phyloP scores from a whole-genome alignment of 75 land plant species.

The Pinus albicaulis region DNA sequence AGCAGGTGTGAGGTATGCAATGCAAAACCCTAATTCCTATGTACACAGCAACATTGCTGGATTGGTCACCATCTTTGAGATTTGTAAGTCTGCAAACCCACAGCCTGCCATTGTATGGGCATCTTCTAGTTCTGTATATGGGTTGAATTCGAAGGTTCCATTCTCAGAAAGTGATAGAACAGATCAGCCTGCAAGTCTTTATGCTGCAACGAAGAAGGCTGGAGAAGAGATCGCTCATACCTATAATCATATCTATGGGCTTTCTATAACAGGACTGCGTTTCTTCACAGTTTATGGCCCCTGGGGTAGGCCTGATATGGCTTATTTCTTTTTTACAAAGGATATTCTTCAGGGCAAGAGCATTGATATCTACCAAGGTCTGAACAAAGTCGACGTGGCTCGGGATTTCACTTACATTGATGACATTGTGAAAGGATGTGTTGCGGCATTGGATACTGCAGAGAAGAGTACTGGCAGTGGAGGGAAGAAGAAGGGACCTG shows the following conservation, averaged over 20 bases:
- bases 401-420: constrained; percentile 65
- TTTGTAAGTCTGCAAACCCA: constrained; percentile 60
- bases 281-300: constrained; percentile 70
- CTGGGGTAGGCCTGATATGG: constrained; percentile 75
- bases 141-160: constrained; percentile 66
- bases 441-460: constrained; percentile 55
- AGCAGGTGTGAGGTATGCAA: constrained; percentile 74
- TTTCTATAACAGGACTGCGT: constrained; percentile 58
- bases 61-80: constrained; percentile 53
- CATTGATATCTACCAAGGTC: constrained; percentile 43
- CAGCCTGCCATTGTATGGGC: constrained; percentile 84
- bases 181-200: constrained; percentile 79
- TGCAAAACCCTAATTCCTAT: constrained; percentile 69
- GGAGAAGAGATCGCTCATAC: constrained; percentile 36
- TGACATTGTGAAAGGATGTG: constrained; percentile 63
- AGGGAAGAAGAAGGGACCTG: constrained; percentile 60
- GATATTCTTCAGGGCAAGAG: constrained; percentile 54
- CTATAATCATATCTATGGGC: constrained; percentile 39
- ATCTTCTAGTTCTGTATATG: constrained; percentile 65
- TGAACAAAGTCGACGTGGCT: constrained; percentile 60
- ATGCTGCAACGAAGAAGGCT: constrained; percentile 74
- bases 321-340: constrained; percentile 63
- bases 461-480: constrained; percentile 68
- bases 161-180: constrained; percentile 70
- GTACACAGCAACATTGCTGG: constrained; percentile 77